phyloP scores from a whole-genome alignment of 441 rosid species.

The Aleurites moluccanus region DNA sequence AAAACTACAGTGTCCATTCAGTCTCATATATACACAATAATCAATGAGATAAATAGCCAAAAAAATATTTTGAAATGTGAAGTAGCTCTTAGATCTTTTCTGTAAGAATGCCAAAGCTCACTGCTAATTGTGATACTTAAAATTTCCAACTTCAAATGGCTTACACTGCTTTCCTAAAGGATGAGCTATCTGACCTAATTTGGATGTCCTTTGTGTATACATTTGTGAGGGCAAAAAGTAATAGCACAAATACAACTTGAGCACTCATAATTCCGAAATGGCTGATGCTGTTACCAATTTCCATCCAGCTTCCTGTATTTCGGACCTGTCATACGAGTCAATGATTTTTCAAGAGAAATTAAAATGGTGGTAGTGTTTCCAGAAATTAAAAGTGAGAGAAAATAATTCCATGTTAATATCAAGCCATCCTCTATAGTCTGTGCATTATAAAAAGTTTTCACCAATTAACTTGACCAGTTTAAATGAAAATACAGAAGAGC shows the following conservation, averaged over 20 bases:
- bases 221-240: slow-evolving; percentile 83
- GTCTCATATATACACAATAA: not conserved
- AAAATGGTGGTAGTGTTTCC: slow-evolving; percentile 3
- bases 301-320: slow-evolving; percentile 99
- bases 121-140: not conserved
- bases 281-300: slow-evolving; percentile 94
- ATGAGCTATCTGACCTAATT: slow-evolving; percentile 36
- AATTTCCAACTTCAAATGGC: not conserved
- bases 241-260: slow-evolving; percentile 87
- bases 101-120: not conserved
- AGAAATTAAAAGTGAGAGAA: not conserved
- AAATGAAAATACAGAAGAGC: not conserved
- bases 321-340: slow-evolving; percentile 47
- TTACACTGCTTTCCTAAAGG: slow-evolving; percentile 58
- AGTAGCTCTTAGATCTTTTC: not conserved
- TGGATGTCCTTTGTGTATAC: slow-evolving; percentile 76
- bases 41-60: not conserved
- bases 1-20: not conserved
- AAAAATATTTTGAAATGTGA: not conserved
- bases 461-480: not conserved
- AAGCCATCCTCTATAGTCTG: not conserved
- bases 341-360: not conserved
- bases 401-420: not conserved
- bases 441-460: not conserved
- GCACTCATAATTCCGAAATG: slow-evolving; percentile 97